These are phyloP conservation scores for Amanita pseudoporphyria DNA, from an alignment of 768 basidiomycete genomes.

Conservation along the genomic window DNA sequence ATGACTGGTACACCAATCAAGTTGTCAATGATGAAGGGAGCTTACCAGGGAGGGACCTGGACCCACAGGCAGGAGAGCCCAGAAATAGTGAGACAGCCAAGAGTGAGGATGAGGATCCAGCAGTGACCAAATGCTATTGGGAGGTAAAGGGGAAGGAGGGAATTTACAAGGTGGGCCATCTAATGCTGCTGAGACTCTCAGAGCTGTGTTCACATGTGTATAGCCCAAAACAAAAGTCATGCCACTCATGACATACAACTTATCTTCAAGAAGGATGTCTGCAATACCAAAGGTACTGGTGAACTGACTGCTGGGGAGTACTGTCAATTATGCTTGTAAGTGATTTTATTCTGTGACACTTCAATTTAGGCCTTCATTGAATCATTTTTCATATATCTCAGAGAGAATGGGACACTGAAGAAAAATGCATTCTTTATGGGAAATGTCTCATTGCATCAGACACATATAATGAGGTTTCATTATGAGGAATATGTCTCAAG, in stretches of 20 bases:
- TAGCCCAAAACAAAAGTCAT: constrained; percentile 3
- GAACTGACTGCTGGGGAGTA: constrained; percentile 2
- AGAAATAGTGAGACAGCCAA: background rate
- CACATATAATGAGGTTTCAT: constrained; percentile 8
- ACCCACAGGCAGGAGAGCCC: no score
- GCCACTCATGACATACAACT: constrained; percentile 9
- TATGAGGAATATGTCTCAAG: constrained; percentile 8
- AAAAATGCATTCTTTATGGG: constrained; percentile 7
- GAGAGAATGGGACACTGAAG: background rate
- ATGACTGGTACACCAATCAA: no score
- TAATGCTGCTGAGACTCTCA: background rate
- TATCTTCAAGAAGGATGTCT: constrained; percentile 8
- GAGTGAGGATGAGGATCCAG: background rate
- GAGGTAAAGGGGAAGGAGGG: background rate
- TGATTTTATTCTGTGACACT: no score
- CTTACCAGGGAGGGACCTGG: no score
- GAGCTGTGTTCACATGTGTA: background rate
- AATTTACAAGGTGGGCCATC: background rate
- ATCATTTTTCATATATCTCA: background rate
- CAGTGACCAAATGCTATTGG: background rate
- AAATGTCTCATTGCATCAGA: constrained; percentile 7
- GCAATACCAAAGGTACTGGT: constrained; percentile 5
- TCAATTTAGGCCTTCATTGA: no score
- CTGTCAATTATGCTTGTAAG: constrained; percentile 9
- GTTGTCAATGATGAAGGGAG: no score